Evolutionary conservation across 2,329 filamentous ascomycete genomes (phyloP).

Genomic region (Rhinocladiella mackenziei): DNA sequence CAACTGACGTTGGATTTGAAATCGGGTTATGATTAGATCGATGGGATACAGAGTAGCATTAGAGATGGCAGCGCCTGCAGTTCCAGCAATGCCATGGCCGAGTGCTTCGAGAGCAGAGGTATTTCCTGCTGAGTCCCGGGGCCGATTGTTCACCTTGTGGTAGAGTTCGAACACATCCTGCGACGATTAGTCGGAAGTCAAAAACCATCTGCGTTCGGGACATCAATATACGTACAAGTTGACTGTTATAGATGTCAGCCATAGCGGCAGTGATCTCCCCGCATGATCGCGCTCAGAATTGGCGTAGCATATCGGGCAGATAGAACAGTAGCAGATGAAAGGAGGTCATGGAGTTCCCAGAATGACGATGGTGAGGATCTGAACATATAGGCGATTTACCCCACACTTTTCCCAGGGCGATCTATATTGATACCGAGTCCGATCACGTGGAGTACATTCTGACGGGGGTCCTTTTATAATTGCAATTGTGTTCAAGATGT

Average conservation of each 20-base stretch:
- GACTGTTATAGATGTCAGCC: slow-evolving; percentile 25
- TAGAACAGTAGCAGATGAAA: neutral
- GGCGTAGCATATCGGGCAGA: neutral
- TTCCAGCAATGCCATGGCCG: slow-evolving; percentile 76
- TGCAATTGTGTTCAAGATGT: no score
- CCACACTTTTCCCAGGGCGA: slow-evolving; percentile 8
- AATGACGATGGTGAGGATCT: slow-evolving; percentile 4
- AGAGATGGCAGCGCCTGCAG: slow-evolving; percentile 71
- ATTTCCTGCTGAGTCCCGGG: slow-evolving; percentile 32
- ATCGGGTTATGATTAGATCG: slow-evolving; percentile 72
- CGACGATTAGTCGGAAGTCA: no score
- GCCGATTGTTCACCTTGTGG: slow-evolving; percentile 38
- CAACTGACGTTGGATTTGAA: slow-evolving; percentile 70
- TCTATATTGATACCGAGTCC: no score
- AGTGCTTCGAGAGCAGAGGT: slow-evolving; percentile 62
- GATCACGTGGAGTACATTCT: neutral
- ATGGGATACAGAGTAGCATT: slow-evolving; percentile 77
- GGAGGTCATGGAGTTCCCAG: neutral
- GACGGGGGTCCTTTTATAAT: no score
- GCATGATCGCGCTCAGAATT: slow-evolving; percentile 8
- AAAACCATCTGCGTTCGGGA: neutral
- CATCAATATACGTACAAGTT: slow-evolving; percentile 18
- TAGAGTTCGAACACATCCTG: slow-evolving; percentile 46
- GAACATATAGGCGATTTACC: slow-evolving; percentile 1
- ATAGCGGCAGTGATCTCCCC: slow-evolving; percentile 11